These are phyloP conservation scores for Tetracladium setigerum DNA, from an alignment of 495 filamentous ascomycete species.

Conservation along the genomic window DNA sequence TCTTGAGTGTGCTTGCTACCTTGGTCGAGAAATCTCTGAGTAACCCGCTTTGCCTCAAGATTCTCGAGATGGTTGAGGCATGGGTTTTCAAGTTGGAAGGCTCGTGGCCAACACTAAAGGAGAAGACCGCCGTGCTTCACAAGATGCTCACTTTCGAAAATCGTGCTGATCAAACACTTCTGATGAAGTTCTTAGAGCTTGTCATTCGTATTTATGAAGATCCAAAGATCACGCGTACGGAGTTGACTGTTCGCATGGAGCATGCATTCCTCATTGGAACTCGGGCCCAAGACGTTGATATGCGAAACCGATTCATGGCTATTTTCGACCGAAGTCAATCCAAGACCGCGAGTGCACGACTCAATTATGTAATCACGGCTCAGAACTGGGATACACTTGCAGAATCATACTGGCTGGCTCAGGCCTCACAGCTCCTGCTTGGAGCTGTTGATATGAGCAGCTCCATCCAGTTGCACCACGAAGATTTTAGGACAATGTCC, in stretches of 20 bases:
- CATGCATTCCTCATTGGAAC: slow-evolving; percentile 96
- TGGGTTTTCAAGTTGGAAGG: slow-evolving; percentile 95
- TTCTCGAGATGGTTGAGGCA: slow-evolving; percentile 84
- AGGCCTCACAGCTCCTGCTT: slow-evolving; percentile 85
- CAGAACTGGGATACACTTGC: slow-evolving; percentile 96
- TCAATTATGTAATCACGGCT: slow-evolving; percentile 81
- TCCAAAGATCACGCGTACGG: slow-evolving; percentile 86
- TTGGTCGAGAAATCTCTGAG: slow-evolving; percentile 91
- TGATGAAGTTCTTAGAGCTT: slow-evolving; percentile 87
- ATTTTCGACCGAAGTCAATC: slow-evolving; percentile 92
- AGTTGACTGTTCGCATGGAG: slow-evolving; percentile 92
- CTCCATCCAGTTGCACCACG: slow-evolving; percentile 62
- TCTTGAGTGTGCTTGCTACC: slow-evolving; percentile 87
- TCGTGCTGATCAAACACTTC: slow-evolving; percentile 68
- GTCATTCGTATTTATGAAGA: slow-evolving; percentile 98
- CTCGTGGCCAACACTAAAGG: slow-evolving; percentile 91
- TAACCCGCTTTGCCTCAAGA: slow-evolving; percentile 76
- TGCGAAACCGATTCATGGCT: slow-evolving; percentile 90
- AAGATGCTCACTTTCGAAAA: slow-evolving; percentile 97
- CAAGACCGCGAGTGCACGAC: slow-evolving; percentile 72
- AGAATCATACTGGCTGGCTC: slow-evolving; percentile 93
- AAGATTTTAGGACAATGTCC: slow-evolving; percentile 74
- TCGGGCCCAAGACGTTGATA: slow-evolving; percentile 87
- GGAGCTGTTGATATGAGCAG: slow-evolving; percentile 83
- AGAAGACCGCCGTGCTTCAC: slow-evolving; percentile 92